Evolutionary conservation across 208 protist genomes (phyloP).

Genomic region (Trichomonas vaginalis): DNA sequence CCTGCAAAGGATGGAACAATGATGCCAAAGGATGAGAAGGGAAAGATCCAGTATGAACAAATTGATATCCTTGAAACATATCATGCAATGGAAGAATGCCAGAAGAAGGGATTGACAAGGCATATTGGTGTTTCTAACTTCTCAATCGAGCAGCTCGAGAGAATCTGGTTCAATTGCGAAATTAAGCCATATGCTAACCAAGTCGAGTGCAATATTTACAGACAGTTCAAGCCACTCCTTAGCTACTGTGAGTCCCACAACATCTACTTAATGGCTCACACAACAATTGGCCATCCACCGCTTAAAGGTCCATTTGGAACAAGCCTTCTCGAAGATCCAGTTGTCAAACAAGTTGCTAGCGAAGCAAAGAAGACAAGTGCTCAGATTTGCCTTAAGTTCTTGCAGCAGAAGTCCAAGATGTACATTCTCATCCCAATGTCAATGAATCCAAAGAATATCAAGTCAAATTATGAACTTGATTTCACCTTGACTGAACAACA

Average conservation of each 20-base stretch:
- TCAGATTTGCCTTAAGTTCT: neutral
- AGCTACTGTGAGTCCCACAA: neutral
- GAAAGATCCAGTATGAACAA: neutral
- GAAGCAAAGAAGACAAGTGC: neutral
- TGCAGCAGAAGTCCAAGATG: neutral
- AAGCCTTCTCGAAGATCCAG: neutral
- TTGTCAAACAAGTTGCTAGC: neutral
- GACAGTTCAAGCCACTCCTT: neutral
- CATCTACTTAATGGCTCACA: neutral
- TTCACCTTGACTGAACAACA: neutral
- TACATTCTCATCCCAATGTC: neutral
- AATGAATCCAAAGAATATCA: neutral
- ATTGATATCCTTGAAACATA: neutral
- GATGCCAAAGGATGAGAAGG: neutral
- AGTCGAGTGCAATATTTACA: neutral
- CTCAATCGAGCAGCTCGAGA: neutral
- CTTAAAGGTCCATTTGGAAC: neutral
- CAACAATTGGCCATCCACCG: neutral
- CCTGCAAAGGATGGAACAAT: neutral
- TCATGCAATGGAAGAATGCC: slow-evolving; percentile 21
- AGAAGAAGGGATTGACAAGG: slow-evolving; percentile 32
- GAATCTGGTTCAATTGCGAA: neutral
- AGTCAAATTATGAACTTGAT: neutral
- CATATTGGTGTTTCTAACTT: slow-evolving; percentile 49
- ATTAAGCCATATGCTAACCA: neutral